A percentile compares a stretch with the other conserved stretches of the same genome.
Evolutionary conservation across 148 eudicot genomes (phyloP).

Genomic region (Chenopodium suecicum): DNA sequence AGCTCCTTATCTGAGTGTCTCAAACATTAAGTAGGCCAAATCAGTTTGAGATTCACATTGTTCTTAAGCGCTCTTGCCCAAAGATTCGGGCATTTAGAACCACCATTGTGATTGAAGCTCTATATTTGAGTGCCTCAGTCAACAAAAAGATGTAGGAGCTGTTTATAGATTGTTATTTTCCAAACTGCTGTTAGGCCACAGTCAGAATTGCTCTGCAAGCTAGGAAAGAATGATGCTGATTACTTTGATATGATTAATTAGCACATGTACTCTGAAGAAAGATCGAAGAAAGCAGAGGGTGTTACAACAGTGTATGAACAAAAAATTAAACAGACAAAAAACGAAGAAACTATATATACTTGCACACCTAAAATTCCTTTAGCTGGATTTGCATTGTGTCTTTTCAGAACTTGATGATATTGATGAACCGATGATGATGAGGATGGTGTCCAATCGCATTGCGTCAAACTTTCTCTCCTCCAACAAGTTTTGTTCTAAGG

Average conservation of each 20-base stretch:
- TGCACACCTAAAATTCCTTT: neutral
- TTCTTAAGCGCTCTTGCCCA: no score
- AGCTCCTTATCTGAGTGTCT: no score
- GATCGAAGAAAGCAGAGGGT: neutral
- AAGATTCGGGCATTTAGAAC: no score
- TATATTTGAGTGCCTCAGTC: no score
- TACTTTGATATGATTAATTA: neutral
- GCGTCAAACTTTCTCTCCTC: slow-evolving; percentile 7
- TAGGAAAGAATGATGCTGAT: neutral
- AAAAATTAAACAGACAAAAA: neutral
- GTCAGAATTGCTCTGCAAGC: no score
- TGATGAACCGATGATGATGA: neutral
- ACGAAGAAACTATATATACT: neutral
- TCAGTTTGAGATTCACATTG: no score
- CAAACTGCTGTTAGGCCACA: no score
- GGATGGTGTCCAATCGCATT: slow-evolving; percentile 4
- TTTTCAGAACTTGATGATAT: neutral
- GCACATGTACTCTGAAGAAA: no score
- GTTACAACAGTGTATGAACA: neutral
- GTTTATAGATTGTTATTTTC: no score
- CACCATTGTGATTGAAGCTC: no score
- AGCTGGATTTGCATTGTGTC: neutral
- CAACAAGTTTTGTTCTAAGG: slow-evolving; percentile 41
- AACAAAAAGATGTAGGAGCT: no score
- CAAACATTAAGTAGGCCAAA: no score